Base-by-base conservation (phyloP, 805 yeast genomes). In the Wickerhamiella occidentalis region DNA sequence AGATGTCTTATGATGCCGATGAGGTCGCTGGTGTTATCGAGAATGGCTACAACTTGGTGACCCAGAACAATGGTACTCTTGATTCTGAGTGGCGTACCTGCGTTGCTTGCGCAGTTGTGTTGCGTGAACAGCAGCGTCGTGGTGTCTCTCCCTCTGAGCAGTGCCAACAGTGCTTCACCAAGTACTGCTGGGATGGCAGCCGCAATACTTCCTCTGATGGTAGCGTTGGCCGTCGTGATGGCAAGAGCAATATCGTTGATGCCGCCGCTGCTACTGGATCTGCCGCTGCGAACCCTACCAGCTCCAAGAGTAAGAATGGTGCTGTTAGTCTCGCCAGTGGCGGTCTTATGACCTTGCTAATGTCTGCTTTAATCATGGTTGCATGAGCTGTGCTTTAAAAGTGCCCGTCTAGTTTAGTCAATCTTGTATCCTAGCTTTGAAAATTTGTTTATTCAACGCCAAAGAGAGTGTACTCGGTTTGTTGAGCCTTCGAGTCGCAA, bases 21-120 rank as follows among this genome's bases (percentile, higher is more conserved):
- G 84, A 80, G 58, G 76, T 77, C 56, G 62, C 70, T 40, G 67
- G 71, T 0, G 71, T 82, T 68, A 75, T 83, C 53, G 64, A 69
- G 55, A 84, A 84, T 60, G 92, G 92, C 7, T 80, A 77, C 60
- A 85, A 80, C 58, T 72, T 75, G 5, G 71, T 79, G 6, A 69
- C 86, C 1, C 71, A 80, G 58, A 67, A 69, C 49, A 82, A 82
- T 60, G 64, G 74, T 23, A 79, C 88, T 7, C 58, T 76, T 22
- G 88, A 81, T 57, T 61, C 68, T 2, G 76, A 79, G 35, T 83
- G 81, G 77, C 66, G 74, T 37, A 71, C 77, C 2, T 83, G 94
- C 68, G 73, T 82, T 48, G 82, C 83, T 1, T 84, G 94, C 70
- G 90, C 90, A 6, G 74, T 83, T 37, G 68, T 84, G 51, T 77